Evolutionary conservation across 1,284 basidiomycete genomes (phyloP), one percentile per base, ranked within the genome.

Genomic region (Earliella scabrosa): DNA sequence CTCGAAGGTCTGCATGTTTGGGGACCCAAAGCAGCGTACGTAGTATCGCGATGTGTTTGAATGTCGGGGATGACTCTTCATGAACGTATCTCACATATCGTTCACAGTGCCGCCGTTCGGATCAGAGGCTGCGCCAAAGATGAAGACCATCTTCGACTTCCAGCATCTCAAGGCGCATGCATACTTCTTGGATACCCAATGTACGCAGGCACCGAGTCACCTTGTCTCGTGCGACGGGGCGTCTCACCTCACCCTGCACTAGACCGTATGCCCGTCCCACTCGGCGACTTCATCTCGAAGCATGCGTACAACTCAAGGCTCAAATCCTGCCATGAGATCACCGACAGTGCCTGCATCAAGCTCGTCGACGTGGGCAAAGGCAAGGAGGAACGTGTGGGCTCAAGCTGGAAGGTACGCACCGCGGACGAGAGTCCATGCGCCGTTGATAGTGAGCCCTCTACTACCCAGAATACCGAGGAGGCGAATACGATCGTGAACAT

Each of bases 211-310:
- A 31, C 29, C 29, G n/a, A n/a, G n/a, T n/a, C n/a, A n/a, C 29
- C 29, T 13, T 6, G 6, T 31, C 29, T 31, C 29, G 7, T 31
- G n/a, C n/a, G n/a, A 31, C 13, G 6, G 29, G 7, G 7, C 29
- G 13, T 13, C 13, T 13, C 29, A 31, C 13, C 13, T 31, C 7
- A 31, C 13, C 29, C 7, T 13, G 2, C 10, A 3, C 13, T n/a
- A 83, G 80, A 80, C 64, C 76, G 82, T 1, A 79, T 85, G 77
- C 82, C 82, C 1, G 63, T 67, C 3, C 73, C 74, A 0, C 63
- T 83, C 3, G 81, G 80, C 5, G 16, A 68, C 2, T 84, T 82
- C 61, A 80, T 83, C 39, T 82, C 81, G 0, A 40, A 56, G 11
- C 45, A 65, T 20, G 73, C 83, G 2, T 84, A 85, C 61, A 48